Evolutionary conservation across 129 eudicot species (phyloP), one percentile per base, ranked within the genome.

Genomic region (Cynara cardunculus): DNA sequence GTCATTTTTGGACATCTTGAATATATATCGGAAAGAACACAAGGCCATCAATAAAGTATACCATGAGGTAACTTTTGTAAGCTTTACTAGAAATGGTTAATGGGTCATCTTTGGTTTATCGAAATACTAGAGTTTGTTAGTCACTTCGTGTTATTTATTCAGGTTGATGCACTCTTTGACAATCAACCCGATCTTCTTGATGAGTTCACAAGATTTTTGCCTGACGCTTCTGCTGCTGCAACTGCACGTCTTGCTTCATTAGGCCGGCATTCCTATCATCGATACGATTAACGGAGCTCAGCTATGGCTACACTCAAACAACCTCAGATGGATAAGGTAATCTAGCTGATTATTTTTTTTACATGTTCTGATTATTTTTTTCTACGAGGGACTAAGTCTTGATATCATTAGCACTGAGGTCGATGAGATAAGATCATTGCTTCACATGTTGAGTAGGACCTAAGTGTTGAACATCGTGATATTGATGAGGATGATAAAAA

Each of bases 1-100:
- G 86, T 90, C 96, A 7, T 90, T 93, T 84, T 83, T n/a, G 78
- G 94, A 90, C 81, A 93, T 93, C 83, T 86, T 93, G 86, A 91
- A 93, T 74, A 93, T 93, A 96, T 93, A 93, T 78, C 88, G 94
- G 11, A 89, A 89, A 86, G 96, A 89, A 83, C 96, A 89, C 80
- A 93, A 91, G 89, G 89, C 90, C 53, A 90, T 93, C 66, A 82
- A 76, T 72, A 94, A 93, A 79, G 96, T 93, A 37, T 93, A 90
- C 87, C 94, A 82, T 46, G 98, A 93, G 88, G 94, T 90, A 53
- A 82, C 22, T 12, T 76, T 2, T 79, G 7, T 30, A 69, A 62
- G 62, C 19, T 44, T 25, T 73, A 5, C 6, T 11, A 39, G 25
- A 35, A 86, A 14, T 70, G 46, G 27, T 28, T 28, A 13, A 28